Evolutionary conservation across 345 rosid genomes (phyloP).

Genomic region (Cardamine occulta): DNA sequence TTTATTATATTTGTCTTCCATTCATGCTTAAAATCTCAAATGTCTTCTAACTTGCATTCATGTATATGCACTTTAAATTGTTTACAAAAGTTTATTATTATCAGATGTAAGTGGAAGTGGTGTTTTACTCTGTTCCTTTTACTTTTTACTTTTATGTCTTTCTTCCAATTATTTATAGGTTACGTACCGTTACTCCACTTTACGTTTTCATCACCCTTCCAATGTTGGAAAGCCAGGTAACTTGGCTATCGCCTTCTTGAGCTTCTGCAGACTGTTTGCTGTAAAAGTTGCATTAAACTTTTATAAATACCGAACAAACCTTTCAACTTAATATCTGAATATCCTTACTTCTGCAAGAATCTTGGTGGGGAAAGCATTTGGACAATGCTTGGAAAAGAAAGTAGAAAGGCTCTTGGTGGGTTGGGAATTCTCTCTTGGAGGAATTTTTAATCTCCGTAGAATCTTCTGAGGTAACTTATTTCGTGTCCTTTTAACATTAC

Average conservation of each 20-base stretch:
- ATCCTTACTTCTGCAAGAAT: conserved; percentile 48
- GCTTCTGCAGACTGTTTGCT: background rate
- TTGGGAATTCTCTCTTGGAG: conserved; percentile 92
- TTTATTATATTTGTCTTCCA: no score
- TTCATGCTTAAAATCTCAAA: no score
- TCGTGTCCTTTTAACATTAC: background rate
- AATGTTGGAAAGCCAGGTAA: conserved; percentile 90
- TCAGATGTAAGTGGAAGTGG: no score
- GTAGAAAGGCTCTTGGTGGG: conserved; percentile 84
- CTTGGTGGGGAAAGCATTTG: conserved; percentile 72
- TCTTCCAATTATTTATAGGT: no score
- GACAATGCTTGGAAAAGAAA: conserved; percentile 92
- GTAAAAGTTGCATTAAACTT: background rate
- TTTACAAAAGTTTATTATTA: no score
- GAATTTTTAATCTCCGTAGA: conserved; percentile 73
- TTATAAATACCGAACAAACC: background rate
- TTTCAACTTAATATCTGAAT: conserved; percentile 9
- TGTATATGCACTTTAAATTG: no score
- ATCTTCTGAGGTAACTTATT: conserved; percentile 68
- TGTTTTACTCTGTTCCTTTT: no score
- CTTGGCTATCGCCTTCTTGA: conserved; percentile 23
- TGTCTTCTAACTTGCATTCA: no score
- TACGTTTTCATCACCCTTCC: conserved; percentile 60
- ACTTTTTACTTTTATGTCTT: no score
- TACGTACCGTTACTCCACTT: no score